These are phyloP conservation scores for Amyloporia xantha DNA, from an alignment of 768 basidiomycete species.

Conservation along the genomic window DNA sequence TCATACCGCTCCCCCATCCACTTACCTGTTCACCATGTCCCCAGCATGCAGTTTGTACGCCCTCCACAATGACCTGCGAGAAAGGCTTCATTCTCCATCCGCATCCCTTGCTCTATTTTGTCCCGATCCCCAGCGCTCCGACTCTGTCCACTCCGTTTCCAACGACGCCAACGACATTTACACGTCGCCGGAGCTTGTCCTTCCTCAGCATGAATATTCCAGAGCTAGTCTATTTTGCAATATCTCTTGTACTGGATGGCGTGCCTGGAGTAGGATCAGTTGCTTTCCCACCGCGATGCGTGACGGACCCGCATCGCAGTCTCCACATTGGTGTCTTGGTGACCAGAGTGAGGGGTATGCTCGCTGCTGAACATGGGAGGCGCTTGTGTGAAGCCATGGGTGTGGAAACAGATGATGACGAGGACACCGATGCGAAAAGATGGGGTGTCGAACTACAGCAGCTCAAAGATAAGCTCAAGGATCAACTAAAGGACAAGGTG, in stretches of 20 bases:
- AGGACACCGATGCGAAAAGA: conserved; percentile 62
- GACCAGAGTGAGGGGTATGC: conserved; percentile 57
- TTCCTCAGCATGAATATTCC: conserved; percentile 21
- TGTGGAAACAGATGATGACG: conserved; percentile 31
- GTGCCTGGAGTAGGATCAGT: conserved; percentile 73
- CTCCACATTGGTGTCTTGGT: conserved; percentile 68
- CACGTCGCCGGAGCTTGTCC: conserved; percentile 18
- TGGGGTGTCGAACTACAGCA: conserved; percentile 66
- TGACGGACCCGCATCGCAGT: conserved; percentile 73
- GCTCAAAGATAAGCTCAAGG: too few relatives aligned
- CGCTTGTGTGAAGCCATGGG: conserved; percentile 54
- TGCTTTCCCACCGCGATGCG: conserved; percentile 68
- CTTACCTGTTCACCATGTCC: conserved; percentile 58
- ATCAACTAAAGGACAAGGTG: conserved; percentile 50
- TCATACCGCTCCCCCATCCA: conserved; percentile 51
- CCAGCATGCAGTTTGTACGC: conserved; percentile 58
- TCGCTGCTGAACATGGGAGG: conserved; percentile 57
- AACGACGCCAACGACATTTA: conserved; percentile 33
- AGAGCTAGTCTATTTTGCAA: conserved; percentile 13
- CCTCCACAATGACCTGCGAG: conserved; percentile 55
- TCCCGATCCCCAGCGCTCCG: conserved; percentile 42
- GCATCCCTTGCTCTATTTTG: conserved; percentile 31
- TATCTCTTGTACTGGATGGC: conserved; percentile 44
- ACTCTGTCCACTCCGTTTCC: conserved; percentile 22
- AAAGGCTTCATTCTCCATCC: conserved; percentile 59